phyloP scores from a whole-genome alignment of 345 rosid genomes.

The Brassica cretica region DNA sequence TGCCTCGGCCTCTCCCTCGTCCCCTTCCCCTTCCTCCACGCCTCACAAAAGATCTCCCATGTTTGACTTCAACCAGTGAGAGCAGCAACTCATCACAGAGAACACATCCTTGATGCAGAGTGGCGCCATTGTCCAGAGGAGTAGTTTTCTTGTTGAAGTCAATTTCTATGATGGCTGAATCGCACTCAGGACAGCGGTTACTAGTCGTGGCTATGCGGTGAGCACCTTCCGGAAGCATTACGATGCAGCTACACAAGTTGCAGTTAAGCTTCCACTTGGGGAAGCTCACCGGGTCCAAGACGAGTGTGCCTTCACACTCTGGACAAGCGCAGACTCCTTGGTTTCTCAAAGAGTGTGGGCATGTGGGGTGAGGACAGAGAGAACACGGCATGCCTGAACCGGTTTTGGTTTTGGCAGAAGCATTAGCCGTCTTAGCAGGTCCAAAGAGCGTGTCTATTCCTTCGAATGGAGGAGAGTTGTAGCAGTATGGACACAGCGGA shows the following conservation, averaged over 20 bases:
- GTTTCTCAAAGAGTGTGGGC: conserved; percentile 73
- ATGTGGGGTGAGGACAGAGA: conserved; percentile 88
- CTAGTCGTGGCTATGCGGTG: conserved; percentile 72
- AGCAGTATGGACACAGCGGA: conserved; percentile 93
- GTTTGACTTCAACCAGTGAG: conserved; percentile 87
- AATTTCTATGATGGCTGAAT: conserved; percentile 76
- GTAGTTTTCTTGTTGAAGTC: conserved; percentile 92
- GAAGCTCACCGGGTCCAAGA: conserved; percentile 81
- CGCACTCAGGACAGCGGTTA: conserved; percentile 73
- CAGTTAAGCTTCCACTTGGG: conserved; percentile 96
- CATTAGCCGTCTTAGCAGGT: conserved; percentile 41
- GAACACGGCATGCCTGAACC: conserved; percentile 97
- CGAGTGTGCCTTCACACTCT: conserved; percentile 85
- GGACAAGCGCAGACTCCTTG: conserved; percentile 99
- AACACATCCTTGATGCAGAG: conserved; percentile 79
- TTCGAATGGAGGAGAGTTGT: conserved; percentile 91
- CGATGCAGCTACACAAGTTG: conserved; percentile 90
- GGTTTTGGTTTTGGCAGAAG: conserved; percentile 55
- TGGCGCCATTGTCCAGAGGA: conserved; percentile 80
- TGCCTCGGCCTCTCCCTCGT: conserved; percentile 57
- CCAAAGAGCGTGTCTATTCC: conserved; percentile 69
- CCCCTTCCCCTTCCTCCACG: conserved; percentile 73
- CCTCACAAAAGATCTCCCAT: conserved; percentile 71
- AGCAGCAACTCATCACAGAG: conserved; percentile 91
- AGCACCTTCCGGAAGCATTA: conserved; percentile 89